Conservation (phyloP, 1,284 basidiomycete species). For the Peniophora sp. region DNA sequence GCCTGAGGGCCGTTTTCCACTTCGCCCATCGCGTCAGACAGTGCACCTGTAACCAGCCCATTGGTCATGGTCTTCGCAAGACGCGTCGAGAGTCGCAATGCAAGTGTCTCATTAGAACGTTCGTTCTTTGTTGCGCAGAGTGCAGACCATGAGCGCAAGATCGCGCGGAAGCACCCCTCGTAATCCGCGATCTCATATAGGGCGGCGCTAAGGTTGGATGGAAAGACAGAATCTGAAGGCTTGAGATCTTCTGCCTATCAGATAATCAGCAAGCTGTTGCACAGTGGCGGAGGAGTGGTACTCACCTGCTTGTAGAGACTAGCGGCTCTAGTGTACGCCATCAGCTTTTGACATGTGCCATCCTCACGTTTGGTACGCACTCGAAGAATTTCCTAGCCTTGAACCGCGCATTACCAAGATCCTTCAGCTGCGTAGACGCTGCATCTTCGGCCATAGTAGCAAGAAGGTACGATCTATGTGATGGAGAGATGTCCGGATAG, state of each 20-base stretch:
- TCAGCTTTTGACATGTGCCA: neutral
- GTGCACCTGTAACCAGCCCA: neutral
- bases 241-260: neutral
- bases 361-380: neutral
- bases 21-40: too few species aligned
- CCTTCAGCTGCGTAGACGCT: neutral
- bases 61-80: conserved; percentile 2
- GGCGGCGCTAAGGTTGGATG: conserved; percentile 11
- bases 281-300: neutral
- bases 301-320: neutral
- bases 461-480: too few species aligned
- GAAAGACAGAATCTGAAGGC: neutral
- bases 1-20: too few species aligned
- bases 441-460: too few species aligned
- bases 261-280: neutral
- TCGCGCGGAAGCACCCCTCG: conserved; percentile 5
- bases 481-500: too few species aligned
- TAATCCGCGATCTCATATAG: conserved; percentile 9
- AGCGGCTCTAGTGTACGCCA: neutral
- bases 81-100: conserved; percentile 1
- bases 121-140: neutral
- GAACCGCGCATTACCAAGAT: neutral
- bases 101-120: neutral
- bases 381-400: neutral
- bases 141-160: conserved; percentile 4